These are phyloP conservation scores for Saccharomycopsis amapae DNA, from an alignment of 805 yeast species.

Conservation along the genomic window DNA sequence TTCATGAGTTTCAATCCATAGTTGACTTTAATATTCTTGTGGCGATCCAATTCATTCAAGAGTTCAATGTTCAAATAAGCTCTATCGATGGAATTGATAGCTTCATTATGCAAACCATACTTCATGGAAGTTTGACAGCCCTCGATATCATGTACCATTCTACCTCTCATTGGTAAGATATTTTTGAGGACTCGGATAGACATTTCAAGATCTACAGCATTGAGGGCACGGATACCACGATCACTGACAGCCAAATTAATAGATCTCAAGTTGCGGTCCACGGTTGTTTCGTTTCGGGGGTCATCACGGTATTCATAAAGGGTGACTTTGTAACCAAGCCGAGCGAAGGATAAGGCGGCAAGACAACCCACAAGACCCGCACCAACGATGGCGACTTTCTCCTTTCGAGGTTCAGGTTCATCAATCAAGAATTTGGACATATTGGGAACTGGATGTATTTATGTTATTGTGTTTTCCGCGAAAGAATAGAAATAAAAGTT, in stretches of 20 bases:
- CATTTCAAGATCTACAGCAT: conserved; percentile 52
- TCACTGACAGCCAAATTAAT: conserved; percentile 86
- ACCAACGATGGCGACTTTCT: conserved; percentile 60
- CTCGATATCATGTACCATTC: conserved; percentile 73
- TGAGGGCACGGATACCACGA: conserved; percentile 70
- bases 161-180: conserved; percentile 79
- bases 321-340: conserved; percentile 64
- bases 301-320: conserved; percentile 68
- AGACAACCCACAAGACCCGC: conserved; percentile 89
- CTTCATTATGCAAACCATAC: conserved; percentile 66
- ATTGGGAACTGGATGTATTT: too few relatives aligned
- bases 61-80: conserved; percentile 57
- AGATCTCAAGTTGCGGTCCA: conserved; percentile 46
- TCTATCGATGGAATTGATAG: conserved; percentile 81
- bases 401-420: conserved; percentile 21
- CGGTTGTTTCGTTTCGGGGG: conserved; percentile 38
- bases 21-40: conserved; percentile 36
- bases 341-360: conserved; percentile 71
- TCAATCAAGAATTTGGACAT: too few relatives aligned
- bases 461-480: too few relatives aligned
- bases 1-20: conserved; percentile 53
- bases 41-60: conserved; percentile 54
- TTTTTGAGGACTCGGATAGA: conserved; percentile 47
- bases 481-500: too few relatives aligned
- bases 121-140: conserved; percentile 62